These are phyloP conservation scores for Rhodotorula toruloides DNA, from an alignment of 768 basidiomycete genomes.

Conservation along the genomic window DNA sequence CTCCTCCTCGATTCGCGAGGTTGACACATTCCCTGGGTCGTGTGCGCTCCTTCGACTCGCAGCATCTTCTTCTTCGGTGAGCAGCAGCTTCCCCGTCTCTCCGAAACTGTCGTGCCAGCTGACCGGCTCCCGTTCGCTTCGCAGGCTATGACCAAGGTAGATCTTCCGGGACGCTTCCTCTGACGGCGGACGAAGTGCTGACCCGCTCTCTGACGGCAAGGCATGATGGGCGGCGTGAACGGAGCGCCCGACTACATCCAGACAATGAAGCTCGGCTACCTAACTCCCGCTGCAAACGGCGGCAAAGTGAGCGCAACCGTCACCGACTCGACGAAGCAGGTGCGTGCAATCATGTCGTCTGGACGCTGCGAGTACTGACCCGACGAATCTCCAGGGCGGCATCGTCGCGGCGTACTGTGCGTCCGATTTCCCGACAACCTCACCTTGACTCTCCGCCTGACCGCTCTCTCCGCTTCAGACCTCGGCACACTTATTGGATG, in stretches of 20 bases:
- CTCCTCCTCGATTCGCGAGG: not conserved
- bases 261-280: conserved; percentile 35
- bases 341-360: not conserved
- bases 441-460: not conserved
- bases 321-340: conserved; percentile 28
- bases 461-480: conserved; percentile 1
- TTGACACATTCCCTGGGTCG: not conserved
- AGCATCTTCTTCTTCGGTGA: conserved; percentile 13
- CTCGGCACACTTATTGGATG: conserved; percentile 39
- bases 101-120: not conserved
- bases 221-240: conserved; percentile 39
- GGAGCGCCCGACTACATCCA: conserved; percentile 29
- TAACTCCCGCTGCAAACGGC: not conserved
- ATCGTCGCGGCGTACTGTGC: conserved; percentile 40
- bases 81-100: not conserved
- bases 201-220: no score
- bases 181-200: no score
- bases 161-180: not conserved
- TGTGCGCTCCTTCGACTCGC: not conserved
- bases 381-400: conserved; percentile 37
- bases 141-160: conserved; percentile 6
- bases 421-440: no score
- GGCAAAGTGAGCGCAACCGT: conserved; percentile 10
- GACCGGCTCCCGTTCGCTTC: no score
- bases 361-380: no score